These are phyloP conservation scores for Colletotrichum sp. DNA, from an alignment of 2,329 filamentous ascomycete species.

Conservation along the genomic window DNA sequence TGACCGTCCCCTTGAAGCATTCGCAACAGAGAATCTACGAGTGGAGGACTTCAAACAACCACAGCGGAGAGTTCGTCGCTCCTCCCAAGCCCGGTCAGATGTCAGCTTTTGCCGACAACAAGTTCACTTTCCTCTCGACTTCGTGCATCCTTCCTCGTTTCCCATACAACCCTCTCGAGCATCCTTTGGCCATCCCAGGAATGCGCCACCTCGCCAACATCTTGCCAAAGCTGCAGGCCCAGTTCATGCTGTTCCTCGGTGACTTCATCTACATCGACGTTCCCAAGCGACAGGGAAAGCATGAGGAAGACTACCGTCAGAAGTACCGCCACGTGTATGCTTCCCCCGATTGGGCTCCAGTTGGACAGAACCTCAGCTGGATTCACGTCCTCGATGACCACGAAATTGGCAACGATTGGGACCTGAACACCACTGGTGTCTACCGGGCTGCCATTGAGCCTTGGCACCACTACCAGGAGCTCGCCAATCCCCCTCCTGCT, in stretches of 20 bases:
- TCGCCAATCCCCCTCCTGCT: slow-evolving; percentile 79
- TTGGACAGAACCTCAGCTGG: slow-evolving; percentile 86
- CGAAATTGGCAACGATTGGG: slow-evolving; percentile 96
- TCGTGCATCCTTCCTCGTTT: slow-evolving; percentile 93
- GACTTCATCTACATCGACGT: slow-evolving; percentile 95
- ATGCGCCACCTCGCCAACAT: slow-evolving; percentile 77
- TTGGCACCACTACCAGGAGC: slow-evolving; percentile 85
- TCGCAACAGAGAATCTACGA: slow-evolving; percentile 78
- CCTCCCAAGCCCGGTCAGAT: slow-evolving; percentile 73
- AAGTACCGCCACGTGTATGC: slow-evolving; percentile 97
- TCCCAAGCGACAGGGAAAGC: slow-evolving; percentile 76
- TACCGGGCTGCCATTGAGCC: slow-evolving; percentile 83
- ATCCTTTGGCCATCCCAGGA: slow-evolving; percentile 83
- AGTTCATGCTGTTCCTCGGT: slow-evolving; percentile 83
- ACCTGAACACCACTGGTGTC: slow-evolving; percentile 78
- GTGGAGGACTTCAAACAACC: slow-evolving; percentile 86
- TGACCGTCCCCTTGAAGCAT: slow-evolving; percentile 69
- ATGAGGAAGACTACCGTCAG: slow-evolving; percentile 78
- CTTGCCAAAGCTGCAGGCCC: slow-evolving; percentile 73
- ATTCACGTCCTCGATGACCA: slow-evolving; percentile 97
- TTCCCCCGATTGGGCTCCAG: slow-evolving; percentile 85
- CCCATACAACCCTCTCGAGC: slow-evolving; percentile 84
- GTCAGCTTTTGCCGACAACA: slow-evolving; percentile 65
- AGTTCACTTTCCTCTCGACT: slow-evolving; percentile 89
- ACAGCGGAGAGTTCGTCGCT: slow-evolving; percentile 80